Evolutionary conservation across 2,329 filamentous ascomycete genomes (phyloP).

Genomic region (Penicillium corylophilum): DNA sequence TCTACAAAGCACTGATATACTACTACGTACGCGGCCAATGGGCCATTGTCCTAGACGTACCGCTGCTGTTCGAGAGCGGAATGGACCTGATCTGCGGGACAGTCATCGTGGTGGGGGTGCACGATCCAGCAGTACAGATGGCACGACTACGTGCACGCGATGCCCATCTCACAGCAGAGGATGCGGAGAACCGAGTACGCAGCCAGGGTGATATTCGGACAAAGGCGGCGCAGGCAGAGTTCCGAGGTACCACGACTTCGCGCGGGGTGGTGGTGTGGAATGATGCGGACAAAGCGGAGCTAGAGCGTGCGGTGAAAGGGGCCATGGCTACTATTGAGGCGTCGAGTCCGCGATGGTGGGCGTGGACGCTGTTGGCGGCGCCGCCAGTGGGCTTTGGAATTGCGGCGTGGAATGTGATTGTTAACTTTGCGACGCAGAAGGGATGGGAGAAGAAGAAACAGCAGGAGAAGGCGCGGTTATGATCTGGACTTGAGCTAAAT

Average conservation of each 20-base stretch:
- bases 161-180: conserved; percentile 73
- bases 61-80: conserved; percentile 83
- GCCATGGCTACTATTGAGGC: conserved; percentile 64
- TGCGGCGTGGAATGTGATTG: conserved; percentile 69
- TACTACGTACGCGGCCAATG: conserved; percentile 74
- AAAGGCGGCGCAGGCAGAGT: conserved; percentile 75
- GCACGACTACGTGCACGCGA: conserved; percentile 72
- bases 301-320: conserved; percentile 65
- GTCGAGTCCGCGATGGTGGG: conserved; percentile 79
- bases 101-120: conserved; percentile 82
- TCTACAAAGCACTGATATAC: conserved; percentile 71
- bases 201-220: conserved; percentile 84
- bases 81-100: conserved; percentile 84
- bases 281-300: conserved; percentile 69
- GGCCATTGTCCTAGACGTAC: conserved; percentile 91
- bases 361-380: conserved; percentile 64
- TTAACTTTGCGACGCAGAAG: conserved; percentile 68
- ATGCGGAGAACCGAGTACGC: conserved; percentile 79
- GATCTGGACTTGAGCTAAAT: neutral
- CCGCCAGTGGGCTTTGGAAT: conserved; percentile 72
- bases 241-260: conserved; percentile 53
- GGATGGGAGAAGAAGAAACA: conserved; percentile 65
- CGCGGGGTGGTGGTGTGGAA: conserved; percentile 87
- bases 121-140: conserved; percentile 80
- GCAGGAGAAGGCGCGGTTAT: conserved; percentile 60